Evolutionary conservation across 129 eudicot species (phyloP), one percentile per base, ranked within the genome.

Genomic region (Smallanthus sonchifolius): DNA sequence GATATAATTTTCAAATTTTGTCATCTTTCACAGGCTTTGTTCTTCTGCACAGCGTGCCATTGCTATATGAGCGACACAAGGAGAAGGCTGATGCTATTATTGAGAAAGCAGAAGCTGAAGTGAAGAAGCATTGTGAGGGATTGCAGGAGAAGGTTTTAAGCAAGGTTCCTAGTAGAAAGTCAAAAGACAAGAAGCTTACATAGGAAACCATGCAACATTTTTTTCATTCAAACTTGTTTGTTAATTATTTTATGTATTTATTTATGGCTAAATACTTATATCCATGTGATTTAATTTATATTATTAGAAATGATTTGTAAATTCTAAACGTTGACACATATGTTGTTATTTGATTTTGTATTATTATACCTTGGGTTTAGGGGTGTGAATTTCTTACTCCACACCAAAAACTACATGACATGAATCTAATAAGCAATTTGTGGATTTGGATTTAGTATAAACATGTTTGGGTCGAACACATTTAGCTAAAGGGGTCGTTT

Each of bases 121-220:
- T 88, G 36, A 86, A 86, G 84, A 88, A 86, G 76, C 97, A 91
- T 17, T 88, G 78, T 74, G 97, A 86, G 35, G 87, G 84, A 30
- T 77, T 88, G 43, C 72, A 84, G 49, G 85, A 48, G 4, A 88
- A 86, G 84, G 88, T 91, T 71, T 81, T 91, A 73, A 91, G 90
- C 77, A 88, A 80, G 82, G 85, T 91, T 49, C 95, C 92, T 0
- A 80, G 78, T 75, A 88, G 83, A 38, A 62, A 83, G 1, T 20
- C 62, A 65, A 90, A 87, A 69, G 89, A 71, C 55, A 86, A 86
- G 49, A 59, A 59, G 78, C 15, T 48, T 19, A 20, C 55, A 24
- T 79, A 83, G 73, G 24, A 16, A 2, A 17, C 7, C 19, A 7
- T n/a, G 20, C 56, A 7, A 40, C 10, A 65, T 39, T 38, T n/a